These are phyloP conservation scores for Eucalyptus globulus DNA, from an alignment of 345 rosid species.

Conservation along the genomic window DNA sequence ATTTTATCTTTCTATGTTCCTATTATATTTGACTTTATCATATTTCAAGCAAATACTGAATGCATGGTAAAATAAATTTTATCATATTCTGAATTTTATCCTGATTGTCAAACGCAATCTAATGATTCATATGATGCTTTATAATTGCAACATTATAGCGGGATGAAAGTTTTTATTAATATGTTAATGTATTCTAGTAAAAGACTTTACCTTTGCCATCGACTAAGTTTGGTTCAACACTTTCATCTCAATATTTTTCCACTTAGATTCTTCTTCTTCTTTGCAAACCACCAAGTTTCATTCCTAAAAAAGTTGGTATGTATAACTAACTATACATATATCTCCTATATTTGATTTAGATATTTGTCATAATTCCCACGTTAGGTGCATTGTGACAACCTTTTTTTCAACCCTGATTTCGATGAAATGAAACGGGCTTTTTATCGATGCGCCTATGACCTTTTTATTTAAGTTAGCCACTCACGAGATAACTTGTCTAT, in stretches of 20 bases:
- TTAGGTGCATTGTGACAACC: background rate
- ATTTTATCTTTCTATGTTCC: too few relatives aligned
- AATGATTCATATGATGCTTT: too few relatives aligned
- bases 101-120: too few relatives aligned
- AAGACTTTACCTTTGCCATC: background rate
- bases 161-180: background rate
- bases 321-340: background rate
- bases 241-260: background rate
- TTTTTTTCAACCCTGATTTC: too few relatives aligned
- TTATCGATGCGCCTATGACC: accelerated
- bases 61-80: too few relatives aligned
- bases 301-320: background rate
- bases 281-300: background rate
- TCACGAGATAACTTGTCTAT: too few relatives aligned
- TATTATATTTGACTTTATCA: too few relatives aligned
- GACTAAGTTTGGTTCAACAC: background rate
- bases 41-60: too few relatives aligned
- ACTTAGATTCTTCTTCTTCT: background rate
- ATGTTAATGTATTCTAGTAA: background rate
- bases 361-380: too few relatives aligned
- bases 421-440: too few relatives aligned
- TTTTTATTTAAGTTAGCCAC: too few relatives aligned
- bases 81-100: too few relatives aligned
- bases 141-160: background rate
- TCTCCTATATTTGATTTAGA: background rate